Evolutionary conservation across 441 rosid genomes (phyloP).

Genomic region (Euphorbia schlechtendalii): DNA sequence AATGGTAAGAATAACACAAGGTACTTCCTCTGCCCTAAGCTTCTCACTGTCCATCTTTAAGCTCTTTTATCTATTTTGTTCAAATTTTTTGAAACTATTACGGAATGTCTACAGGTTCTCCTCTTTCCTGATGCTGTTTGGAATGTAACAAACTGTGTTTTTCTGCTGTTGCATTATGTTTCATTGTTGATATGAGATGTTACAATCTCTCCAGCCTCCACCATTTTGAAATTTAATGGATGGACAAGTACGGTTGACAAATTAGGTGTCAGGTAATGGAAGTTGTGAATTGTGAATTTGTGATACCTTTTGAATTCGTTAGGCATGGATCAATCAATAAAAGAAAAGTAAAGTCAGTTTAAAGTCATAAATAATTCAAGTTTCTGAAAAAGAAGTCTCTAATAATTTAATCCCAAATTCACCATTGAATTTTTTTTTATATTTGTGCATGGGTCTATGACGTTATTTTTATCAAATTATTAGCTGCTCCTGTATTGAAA

Average conservation of each 20-base stretch:
- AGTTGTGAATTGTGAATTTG: not conserved
- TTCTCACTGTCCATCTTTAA: not conserved
- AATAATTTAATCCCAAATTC: not conserved
- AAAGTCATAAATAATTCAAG: not conserved
- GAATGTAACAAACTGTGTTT: not conserved
- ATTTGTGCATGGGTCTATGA: too few species aligned
- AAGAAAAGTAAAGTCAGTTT: not conserved
- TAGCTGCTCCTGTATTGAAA: too few species aligned
- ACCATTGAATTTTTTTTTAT: not conserved
- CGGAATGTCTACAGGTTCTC: not conserved
- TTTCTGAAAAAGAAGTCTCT: not conserved
- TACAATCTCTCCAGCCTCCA: not conserved
- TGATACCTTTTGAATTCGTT: not conserved
- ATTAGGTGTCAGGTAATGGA: not conserved
- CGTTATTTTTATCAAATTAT: too few species aligned
- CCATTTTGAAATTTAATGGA: not conserved
- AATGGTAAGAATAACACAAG: constrained; percentile 17
- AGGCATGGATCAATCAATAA: not conserved
- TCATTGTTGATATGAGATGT: not conserved
- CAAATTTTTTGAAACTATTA: not conserved
- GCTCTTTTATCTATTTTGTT: not conserved
- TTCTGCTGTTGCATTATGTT: constrained; percentile 1
- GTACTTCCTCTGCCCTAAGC: constrained; percentile 21
- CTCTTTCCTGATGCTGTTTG: constrained; percentile 8
- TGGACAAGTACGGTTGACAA: not conserved